Conservation (phyloP, 2,329 filamentous ascomycete genomes). For the Colletotrichum euphorbiae region DNA sequence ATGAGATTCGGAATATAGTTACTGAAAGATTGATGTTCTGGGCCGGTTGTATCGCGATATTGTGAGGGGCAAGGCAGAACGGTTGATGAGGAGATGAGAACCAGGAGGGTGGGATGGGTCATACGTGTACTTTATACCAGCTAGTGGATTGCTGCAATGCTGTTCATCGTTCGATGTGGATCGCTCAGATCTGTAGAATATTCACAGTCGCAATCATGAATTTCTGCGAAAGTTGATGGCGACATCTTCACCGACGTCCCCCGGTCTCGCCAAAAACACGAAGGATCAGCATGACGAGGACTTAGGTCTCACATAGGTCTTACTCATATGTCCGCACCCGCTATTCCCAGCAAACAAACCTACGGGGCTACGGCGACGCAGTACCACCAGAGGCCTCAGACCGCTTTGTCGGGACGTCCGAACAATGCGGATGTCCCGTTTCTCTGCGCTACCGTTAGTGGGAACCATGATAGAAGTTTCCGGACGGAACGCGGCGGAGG, state of each 20-base stretch:
- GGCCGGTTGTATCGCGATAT: too few relatives aligned
- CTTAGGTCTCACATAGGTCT: slow-evolving; percentile 22
- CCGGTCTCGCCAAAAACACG: slow-evolving; percentile 13
- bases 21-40: too few relatives aligned
- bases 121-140: neutral
- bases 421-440: neutral
- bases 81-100: too few relatives aligned
- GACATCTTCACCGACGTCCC: neutral
- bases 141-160: neutral
- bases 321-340: slow-evolving; percentile 19
- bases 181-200: neutral
- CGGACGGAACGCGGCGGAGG: neutral
- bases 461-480: neutral
- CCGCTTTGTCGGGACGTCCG: slow-evolving; percentile 17
- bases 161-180: too few relatives aligned
- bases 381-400: slow-evolving; percentile 13
- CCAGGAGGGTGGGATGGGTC: neutral
- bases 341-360: slow-evolving; percentile 17
- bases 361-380: slow-evolving; percentile 9
- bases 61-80: too few relatives aligned
- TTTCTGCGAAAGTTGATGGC: neutral
- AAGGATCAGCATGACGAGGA: slow-evolving; percentile 19
- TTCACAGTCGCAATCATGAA: neutral
- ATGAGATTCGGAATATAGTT: neutral
- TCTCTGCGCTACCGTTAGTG: neutral